Evolutionary conservation across 306 rosid species (phyloP), one percentile per base, ranked within the genome.

Genomic region (Dryas drummondii): DNA sequence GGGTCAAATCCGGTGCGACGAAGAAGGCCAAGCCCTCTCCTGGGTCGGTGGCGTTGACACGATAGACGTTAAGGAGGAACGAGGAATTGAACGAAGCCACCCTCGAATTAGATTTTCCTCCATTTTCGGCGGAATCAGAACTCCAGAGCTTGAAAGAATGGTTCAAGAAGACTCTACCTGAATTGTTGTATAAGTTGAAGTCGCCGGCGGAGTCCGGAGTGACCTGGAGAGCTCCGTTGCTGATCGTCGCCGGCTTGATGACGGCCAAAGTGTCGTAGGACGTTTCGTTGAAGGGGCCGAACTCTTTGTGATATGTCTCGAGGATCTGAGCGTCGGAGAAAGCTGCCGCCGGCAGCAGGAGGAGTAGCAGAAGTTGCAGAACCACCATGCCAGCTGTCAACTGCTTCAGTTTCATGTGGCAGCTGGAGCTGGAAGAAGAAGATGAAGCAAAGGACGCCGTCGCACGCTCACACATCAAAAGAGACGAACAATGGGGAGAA

Each of bases 1-100:
- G 0, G 3, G 71, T 44, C 12, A 65, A 6, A 6, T 81, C 55
- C 0, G 97, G 88, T 0, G 93, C 85, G 11, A 91, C 75, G 48
- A 89, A 0, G 70, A 91, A 91, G 45, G 97, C 77, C 3, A 91
- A 49, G 12, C 94, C 97, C 71, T 91, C 97, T 0, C 92, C 97
- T 3, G 88, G 89, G 9, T 15, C 0, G 19, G 76, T 12, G 1
- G 48, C 44, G 60, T 81, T 61, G 48, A 61, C 57, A 0, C 89
- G 87, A 17, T 4, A 83, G 1, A 86, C 26, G 83, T 91, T 91
- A 51, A 89, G 1, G 64, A 89, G 80, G 68, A 87, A 91, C 8
- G 94, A 91, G 1, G 89, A 65, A 69, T 87, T 89, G 77, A 91
- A 91, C 22, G 92, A 91, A 7, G 70, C 91, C 45, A 86, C 67